phyloP scores from a whole-genome alignment of 2,329 filamentous ascomycete species.

The Trichoderma aggressivum region DNA sequence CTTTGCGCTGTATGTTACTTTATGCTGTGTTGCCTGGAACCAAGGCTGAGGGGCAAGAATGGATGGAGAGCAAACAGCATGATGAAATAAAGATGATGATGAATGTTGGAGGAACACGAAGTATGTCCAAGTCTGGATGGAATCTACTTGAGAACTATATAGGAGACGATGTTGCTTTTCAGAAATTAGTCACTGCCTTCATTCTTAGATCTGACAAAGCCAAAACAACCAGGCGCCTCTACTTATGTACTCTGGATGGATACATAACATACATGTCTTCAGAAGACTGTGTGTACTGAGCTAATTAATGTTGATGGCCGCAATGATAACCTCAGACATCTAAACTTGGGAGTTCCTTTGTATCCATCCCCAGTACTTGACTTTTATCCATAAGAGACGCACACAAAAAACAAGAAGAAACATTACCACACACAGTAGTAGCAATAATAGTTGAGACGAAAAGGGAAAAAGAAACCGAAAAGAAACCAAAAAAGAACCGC shows the following conservation, averaged over 20 bases:
- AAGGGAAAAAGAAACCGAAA: neutral
- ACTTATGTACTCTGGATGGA: neutral
- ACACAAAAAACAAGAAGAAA: neutral
- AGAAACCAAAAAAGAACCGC: constrained; percentile 7
- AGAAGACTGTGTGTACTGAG: neutral
- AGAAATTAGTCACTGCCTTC: neutral
- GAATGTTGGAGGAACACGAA: neutral
- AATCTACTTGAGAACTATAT: neutral
- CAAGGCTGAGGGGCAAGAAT: neutral
- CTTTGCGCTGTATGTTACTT: too few species aligned
- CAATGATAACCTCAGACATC: too few species aligned
- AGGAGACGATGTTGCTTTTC: neutral
- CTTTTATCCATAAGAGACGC: too few species aligned
- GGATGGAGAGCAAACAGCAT: neutral
- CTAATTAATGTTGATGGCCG: neutral
- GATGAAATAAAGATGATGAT: too few species aligned
- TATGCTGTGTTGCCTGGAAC: too few species aligned
- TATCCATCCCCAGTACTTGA: neutral
- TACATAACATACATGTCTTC: too few species aligned
- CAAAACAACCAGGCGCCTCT: neutral
- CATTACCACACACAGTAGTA: too few species aligned
- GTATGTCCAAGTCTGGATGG: neutral
- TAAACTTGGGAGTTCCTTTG: neutral
- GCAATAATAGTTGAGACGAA: neutral
- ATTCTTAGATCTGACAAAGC: neutral